Conservation (phyloP, 148 eudicot genomes). For the Rhododendron griersonianum region DNA sequence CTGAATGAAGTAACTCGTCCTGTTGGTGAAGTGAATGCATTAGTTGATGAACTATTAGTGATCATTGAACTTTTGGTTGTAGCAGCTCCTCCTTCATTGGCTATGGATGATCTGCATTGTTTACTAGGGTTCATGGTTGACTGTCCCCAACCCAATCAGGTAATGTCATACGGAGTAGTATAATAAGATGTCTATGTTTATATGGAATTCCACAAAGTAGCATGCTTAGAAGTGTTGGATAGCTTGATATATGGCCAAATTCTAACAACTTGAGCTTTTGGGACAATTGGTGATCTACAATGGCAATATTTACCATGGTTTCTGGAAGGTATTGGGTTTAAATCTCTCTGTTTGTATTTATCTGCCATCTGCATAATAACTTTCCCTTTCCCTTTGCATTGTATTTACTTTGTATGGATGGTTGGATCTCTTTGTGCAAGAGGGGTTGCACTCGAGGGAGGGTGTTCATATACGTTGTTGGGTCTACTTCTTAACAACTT, state of each 20-base stretch:
- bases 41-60: conserved; percentile 92
- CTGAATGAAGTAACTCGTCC: conserved; percentile 58
- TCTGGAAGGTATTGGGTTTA: neutral
- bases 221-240: neutral
- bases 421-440: neutral
- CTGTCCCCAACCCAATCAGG: conserved; percentile 98
- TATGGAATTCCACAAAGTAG: neutral
- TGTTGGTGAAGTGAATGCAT: conserved; percentile 93
- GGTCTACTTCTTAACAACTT: neutral
- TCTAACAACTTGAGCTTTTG: neutral
- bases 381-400: neutral
- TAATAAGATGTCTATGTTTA: neutral
- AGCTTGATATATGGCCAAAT: neutral
- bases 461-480: neutral
- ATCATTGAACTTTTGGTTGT: conserved; percentile 83
- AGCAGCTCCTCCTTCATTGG: conserved; percentile 79
- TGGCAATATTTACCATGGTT: neutral
- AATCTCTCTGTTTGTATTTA: neutral
- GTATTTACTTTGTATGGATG: neutral
- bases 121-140: conserved; percentile 93
- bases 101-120: conserved; percentile 82
- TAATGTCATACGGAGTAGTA: conserved; percentile 22
- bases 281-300: neutral
- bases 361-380: neutral
- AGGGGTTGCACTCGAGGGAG: neutral